Evolutionary conservation across 768 basidiomycete species (phyloP).

Genomic region (Boletus rubropictus): DNA sequence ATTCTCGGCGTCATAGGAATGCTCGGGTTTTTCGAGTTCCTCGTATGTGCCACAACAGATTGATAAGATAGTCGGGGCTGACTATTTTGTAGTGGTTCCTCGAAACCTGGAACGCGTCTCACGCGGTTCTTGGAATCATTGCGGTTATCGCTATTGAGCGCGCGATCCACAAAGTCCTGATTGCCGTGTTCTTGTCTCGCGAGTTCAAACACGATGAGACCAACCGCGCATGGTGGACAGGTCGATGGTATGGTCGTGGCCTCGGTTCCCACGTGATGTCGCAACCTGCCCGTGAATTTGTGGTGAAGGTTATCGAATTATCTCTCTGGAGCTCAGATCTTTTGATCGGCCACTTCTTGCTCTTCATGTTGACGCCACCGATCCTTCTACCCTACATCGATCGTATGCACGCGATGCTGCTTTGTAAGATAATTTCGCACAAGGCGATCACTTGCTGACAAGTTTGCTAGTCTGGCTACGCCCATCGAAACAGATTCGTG

Average conservation of each 20-base stretch:
- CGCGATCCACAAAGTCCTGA: conserved; percentile 88
- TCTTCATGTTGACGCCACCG: conserved; percentile 88
- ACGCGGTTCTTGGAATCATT: conserved; percentile 91
- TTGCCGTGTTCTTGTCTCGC: conserved; percentile 88
- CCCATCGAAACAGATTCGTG: conserved; percentile 89
- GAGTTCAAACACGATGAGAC: conserved; percentile 99
- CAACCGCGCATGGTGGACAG: conserved; percentile 99
- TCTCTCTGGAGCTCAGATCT: conserved; percentile 95
- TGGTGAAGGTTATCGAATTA: conserved; percentile 97
- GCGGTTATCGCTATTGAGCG: conserved; percentile 89
- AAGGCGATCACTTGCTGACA: conserved; percentile 14
- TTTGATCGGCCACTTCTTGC: conserved; percentile 75
- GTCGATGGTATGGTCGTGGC: conserved; percentile 93
- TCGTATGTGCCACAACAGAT: conserved; percentile 47
- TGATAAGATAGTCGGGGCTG: conserved; percentile 5
- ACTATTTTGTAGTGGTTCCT: conserved; percentile 75
- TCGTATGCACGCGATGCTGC: conserved; percentile 80
- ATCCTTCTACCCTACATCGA: conserved; percentile 89
- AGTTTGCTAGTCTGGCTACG: conserved; percentile 77
- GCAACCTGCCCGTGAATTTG: conserved; percentile 95
- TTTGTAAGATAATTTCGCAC: conserved; percentile 50
- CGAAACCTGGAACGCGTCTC: conserved; percentile 85
- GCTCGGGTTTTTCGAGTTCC: conserved; percentile 93
- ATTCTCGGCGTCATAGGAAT: conserved; percentile 75
- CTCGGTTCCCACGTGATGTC: conserved; percentile 88